phyloP scores from a whole-genome alignment of 805 yeast genomes.

The Starmerella cellae region DNA sequence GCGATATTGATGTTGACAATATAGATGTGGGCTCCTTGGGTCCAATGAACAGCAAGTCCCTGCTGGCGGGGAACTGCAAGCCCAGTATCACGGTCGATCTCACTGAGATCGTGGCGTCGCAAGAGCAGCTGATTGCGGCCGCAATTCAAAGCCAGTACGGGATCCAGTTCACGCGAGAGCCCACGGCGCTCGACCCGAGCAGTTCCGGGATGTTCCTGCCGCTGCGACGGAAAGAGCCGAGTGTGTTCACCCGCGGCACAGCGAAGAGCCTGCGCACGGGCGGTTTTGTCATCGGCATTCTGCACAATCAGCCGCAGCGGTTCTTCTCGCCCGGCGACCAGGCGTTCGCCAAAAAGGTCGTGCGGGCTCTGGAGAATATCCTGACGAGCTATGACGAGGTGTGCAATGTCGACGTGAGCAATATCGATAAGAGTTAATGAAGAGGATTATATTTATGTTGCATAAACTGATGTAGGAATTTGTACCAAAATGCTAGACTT shows the following conservation, averaged over 20 bases:
- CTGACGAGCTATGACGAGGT: slow-evolving; percentile 16
- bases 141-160: slow-evolving; percentile 15
- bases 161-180: neutral
- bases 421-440: neutral
- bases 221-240: slow-evolving; percentile 7
- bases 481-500: too few species aligned
- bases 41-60: neutral
- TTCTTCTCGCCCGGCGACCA: slow-evolving; percentile 24
- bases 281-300: slow-evolving; percentile 25
- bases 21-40: neutral
- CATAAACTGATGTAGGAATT: too few species aligned
- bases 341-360: slow-evolving; percentile 24
- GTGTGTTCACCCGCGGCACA: neutral
- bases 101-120: neutral
- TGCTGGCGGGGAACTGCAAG: slow-evolving; percentile 5
- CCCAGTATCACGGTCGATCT: slow-evolving; percentile 1
- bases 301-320: slow-evolving; percentile 10
- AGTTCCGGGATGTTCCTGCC: slow-evolving; percentile 15
- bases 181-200: neutral
- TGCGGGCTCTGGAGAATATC: slow-evolving; percentile 22
- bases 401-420: neutral
- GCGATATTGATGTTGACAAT: neutral
- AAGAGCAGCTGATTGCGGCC: neutral
- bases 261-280: slow-evolving; percentile 2
- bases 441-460: neutral